These are phyloP conservation scores for Lippia alba DNA, from an alignment of 305 asterid genomes.

Conservation along the genomic window DNA sequence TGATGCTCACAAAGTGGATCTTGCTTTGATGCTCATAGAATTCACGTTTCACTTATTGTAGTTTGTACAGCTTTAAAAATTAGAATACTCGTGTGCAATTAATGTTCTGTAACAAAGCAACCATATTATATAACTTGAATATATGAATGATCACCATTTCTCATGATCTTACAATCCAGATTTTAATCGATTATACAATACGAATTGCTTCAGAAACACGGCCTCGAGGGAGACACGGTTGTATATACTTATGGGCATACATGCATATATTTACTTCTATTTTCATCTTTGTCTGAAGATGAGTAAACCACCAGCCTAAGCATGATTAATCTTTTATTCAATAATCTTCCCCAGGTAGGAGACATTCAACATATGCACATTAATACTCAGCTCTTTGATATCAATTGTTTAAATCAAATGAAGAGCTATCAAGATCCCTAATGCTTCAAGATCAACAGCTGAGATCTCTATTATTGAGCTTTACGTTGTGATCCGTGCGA, in stretches of 20 bases:
- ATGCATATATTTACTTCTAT: background rate
- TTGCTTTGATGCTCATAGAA: too few relatives aligned
- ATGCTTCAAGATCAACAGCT: conserved; percentile 19
- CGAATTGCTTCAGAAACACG: too few relatives aligned
- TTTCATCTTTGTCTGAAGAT: conserved; percentile 11
- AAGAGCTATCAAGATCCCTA: background rate
- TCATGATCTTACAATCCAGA: too few relatives aligned
- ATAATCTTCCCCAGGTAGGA: background rate
- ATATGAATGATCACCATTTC: too few relatives aligned
- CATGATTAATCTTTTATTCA: background rate
- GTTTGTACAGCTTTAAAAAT: too few relatives aligned
- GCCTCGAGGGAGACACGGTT: too few relatives aligned
- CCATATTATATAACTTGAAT: too few relatives aligned
- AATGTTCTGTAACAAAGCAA: too few relatives aligned
- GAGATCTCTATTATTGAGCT: conserved; percentile 30
- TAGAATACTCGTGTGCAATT: too few relatives aligned
- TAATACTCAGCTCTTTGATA: background rate
- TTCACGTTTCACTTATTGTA: too few relatives aligned
- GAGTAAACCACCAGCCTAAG: background rate
- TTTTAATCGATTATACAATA: too few relatives aligned
- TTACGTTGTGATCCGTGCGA: conserved; percentile 14
- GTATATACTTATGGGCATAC: background rate
- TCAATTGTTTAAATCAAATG: background rate
- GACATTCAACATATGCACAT: conserved; percentile 8
- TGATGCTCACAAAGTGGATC: too few relatives aligned